Base-by-base conservation (phyloP, 2,329 filamentous ascomycete genomes). In the Xylaria sp. region DNA sequence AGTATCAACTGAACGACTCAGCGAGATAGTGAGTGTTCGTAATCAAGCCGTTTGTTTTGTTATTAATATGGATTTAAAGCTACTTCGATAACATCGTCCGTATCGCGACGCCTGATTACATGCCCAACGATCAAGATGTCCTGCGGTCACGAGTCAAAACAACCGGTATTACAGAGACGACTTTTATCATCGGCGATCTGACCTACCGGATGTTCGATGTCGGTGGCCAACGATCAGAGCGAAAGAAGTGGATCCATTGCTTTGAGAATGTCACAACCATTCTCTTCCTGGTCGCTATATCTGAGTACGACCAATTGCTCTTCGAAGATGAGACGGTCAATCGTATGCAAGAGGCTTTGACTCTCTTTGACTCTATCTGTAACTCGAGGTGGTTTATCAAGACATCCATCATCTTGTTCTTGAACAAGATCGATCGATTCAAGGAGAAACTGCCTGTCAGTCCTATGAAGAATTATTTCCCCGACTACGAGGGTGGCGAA, bases 211-310 rank as follows among this genome's bases (percentile, higher is more conserved):
- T 98, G 94, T 97, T 97, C 83, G 94, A 98, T 78, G 94, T 98
- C 54, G 94, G 94, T 87, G 95, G 94, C 73, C 94, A 97, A 83
- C 90, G 94, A 80, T 97, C 93, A 6, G 94, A 98, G 84, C 91
- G 94, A 80, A 98, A 98, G 92, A 98, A 98, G 89, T 98, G 94
- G 94, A 98, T 98, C 76, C 94, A 98, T 85, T 97, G 94, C 85
- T 98, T 98, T 82, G 94, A 98, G 85, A 97, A 98, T 77, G 94
- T 98, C 78, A 97, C 94, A 9, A 97, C 94, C 10, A 97, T 98
- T 75, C 91, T 98, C 47, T 98, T 98, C 90, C 85, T 97, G 65
- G 95, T 98, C 74, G 95, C 95, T 82, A 97, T 98, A 76, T 97
- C 94, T 74, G 94, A 97, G 82, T 98, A 98, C 85, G 94, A 98